phyloP scores from a whole-genome alignment of 2,329 filamentous ascomycete genomes.

The Xenosphaeropsis pyriputrescens region DNA sequence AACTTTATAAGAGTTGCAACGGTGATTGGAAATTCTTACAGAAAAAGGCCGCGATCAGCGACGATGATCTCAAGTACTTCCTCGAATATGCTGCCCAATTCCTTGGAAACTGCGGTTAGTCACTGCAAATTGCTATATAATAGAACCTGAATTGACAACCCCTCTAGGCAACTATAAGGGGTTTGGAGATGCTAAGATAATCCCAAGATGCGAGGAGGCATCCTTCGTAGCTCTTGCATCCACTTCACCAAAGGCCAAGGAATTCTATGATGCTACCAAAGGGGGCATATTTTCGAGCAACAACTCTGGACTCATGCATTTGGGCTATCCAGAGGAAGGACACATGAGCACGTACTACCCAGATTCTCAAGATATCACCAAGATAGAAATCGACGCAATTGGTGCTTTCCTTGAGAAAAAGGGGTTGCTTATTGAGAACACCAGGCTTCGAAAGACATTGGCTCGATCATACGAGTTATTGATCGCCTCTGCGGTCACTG shows the following conservation, averaged over 20 bases:
- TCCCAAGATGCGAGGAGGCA: conserved; percentile 53
- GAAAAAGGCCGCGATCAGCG: conserved; percentile 45
- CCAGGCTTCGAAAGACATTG: conserved; percentile 51
- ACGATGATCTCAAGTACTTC: conserved; percentile 51
- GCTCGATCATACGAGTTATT: conserved; percentile 55
- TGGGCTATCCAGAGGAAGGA: conserved; percentile 60
- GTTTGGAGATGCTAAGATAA: conserved; percentile 74
- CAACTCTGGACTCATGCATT: conserved; percentile 51
- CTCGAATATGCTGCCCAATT: conserved; percentile 69
- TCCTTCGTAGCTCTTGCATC: conserved; percentile 51
- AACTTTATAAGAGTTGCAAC: conserved; percentile 47
- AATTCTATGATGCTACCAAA: conserved; percentile 51
- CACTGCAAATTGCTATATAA: not conserved
- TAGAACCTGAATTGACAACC: conserved; percentile 14
- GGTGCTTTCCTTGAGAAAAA: conserved; percentile 62
- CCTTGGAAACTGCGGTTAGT: conserved; percentile 47
- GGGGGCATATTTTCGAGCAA: conserved; percentile 48
- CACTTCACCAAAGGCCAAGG: conserved; percentile 40
- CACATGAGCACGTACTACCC: conserved; percentile 78
- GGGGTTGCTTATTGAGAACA: conserved; percentile 62
- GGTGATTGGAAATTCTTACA: conserved; percentile 61
- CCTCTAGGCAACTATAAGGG: conserved; percentile 35
- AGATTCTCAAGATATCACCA: conserved; percentile 57
- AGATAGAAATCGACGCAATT: conserved; percentile 58
- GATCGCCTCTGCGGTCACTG: conserved; percentile 53